Base-by-base conservation (phyloP, 2,329 filamentous ascomycete genomes). In the Lanzia echinophila region DNA sequence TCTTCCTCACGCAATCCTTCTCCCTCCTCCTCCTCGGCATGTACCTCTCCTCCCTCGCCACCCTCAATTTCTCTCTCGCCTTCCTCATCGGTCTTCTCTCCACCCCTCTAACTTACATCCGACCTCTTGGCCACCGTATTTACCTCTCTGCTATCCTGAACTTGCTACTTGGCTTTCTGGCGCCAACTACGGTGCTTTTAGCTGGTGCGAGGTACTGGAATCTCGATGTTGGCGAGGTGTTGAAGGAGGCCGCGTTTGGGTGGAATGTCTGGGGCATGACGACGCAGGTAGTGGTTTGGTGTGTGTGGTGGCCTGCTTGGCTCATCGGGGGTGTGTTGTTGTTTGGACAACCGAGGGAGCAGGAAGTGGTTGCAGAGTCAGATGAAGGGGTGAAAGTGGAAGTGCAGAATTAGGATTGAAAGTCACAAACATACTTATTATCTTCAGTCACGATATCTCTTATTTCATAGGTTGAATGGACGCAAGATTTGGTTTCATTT, bases 301-400 rank as follows among this genome's bases (percentile, higher is more conserved):
- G 90, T 67, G 84, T 96, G 42, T 96, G 91, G 91, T 94, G 90
- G 87, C 91, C 91, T 0, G 90, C 89, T 7, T 96, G 91, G 91
- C 69, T 94, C 36, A 79, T 84, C 6, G 87, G 79, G 2, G 73
- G 75, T 55, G 69, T 83, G 6, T 72, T 79, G 22, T 73, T 83
- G 43, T 70, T 82, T 52, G 78, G 78, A 11, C 59, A 47, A 20
- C 66, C 65, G 11, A 41, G 50, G 38, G 44, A 34, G 32, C 46
- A 54, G 32, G 38, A 19, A 28, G 39, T 24, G 33, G 34, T 20
- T 2, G 39, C 7, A 19, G 32, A 10, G 19, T 13, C 13, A 6
- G 45, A 5, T 11, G 10, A 3, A 12, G 17, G 20, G 13, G 5
- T 17, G 19, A 20, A 48, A 7, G 50, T 28, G 6, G n/a, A 42